Evolutionary conservation across 1,139 yeast genomes (phyloP), one percentile per base, ranked within the genome.

Genomic region (Pichia sp.): DNA sequence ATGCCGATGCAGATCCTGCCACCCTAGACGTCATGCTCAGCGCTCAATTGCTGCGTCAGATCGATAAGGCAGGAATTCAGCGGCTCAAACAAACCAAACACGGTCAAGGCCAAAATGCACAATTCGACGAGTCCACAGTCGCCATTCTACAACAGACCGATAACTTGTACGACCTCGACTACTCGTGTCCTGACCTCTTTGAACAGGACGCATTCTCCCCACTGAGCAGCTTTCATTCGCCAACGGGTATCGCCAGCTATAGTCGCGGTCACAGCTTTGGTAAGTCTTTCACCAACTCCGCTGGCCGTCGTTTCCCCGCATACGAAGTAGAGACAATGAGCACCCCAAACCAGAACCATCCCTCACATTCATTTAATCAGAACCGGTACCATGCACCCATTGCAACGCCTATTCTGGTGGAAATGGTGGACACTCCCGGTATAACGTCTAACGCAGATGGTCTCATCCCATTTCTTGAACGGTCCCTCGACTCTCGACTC

Each of bases 401-500:
- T 3, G 60, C 72, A 11, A 63, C 81, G 0, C 84, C 87, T 1
- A 70, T 80, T 8, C 55, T 76, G 24, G 63, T 79, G 6, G 93
- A 82, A 50, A 59, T 81, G 27, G 73, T 81, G 3, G 93, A 82
- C 49, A 77, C 88, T 0, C 86, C 87, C 0, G 74, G 80, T 3
- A 79, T 76, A 52, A 72, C 75, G 34, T 72, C 80, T 2, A n/a
- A n/a, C n/a, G n/a, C n/a, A n/a, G 72, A 70, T 32, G 73, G 71
- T 49, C 70, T 77, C 22, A 82, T 82, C 7, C 93, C 93, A 1
- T 82, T 81, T 48, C 56, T 82, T 25, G 91, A 82, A 48, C 77
- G 79, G 3, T 78, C 87, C 1, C 48, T 82, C 15, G 78, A 79
- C 51, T 63, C 77, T 27, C 68, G 75, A 43, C 53, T 82, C 29